These are phyloP conservation scores for Neofusicoccum sp. DNA, from an alignment of 2,329 filamentous ascomycete genomes.

Conservation along the genomic window DNA sequence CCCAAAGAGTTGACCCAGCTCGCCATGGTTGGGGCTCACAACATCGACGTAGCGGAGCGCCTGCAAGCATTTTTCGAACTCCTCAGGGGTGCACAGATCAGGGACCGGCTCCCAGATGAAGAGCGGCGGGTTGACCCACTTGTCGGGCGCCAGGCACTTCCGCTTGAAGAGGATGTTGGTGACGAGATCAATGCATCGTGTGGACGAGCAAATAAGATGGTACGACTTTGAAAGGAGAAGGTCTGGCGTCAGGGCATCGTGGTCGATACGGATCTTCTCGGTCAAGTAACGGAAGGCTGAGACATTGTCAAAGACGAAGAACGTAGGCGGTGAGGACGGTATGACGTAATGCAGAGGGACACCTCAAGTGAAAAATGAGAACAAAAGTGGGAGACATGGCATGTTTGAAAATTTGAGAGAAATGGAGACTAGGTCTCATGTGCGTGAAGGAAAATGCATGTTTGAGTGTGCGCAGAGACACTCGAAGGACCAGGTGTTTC, in stretches of 20 bases:
- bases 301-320: neutral
- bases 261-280: conserved; percentile 77
- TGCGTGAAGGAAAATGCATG: conserved; percentile 19
- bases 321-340: neutral
- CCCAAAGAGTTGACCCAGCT: conserved; percentile 84
- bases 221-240: conserved; percentile 74
- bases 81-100: conserved; percentile 73
- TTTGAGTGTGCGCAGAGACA: neutral
- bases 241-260: conserved; percentile 63
- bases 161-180: conserved; percentile 63
- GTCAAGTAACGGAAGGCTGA: conserved; percentile 81
- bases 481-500: neutral
- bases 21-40: conserved; percentile 78
- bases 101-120: conserved; percentile 97
- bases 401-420: neutral
- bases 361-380: neutral
- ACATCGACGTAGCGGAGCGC: conserved; percentile 58
- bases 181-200: conserved; percentile 73
- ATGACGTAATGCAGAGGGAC: neutral
- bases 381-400: neutral
- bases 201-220: conserved; percentile 81
- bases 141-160: conserved; percentile 28
- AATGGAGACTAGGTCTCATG: neutral
- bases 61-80: conserved; percentile 53
- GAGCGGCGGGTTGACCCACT: conserved; percentile 53